These are phyloP conservation scores for Neofusicoccum ribis DNA, from an alignment of 2,329 filamentous ascomycete species.

Conservation along the genomic window DNA sequence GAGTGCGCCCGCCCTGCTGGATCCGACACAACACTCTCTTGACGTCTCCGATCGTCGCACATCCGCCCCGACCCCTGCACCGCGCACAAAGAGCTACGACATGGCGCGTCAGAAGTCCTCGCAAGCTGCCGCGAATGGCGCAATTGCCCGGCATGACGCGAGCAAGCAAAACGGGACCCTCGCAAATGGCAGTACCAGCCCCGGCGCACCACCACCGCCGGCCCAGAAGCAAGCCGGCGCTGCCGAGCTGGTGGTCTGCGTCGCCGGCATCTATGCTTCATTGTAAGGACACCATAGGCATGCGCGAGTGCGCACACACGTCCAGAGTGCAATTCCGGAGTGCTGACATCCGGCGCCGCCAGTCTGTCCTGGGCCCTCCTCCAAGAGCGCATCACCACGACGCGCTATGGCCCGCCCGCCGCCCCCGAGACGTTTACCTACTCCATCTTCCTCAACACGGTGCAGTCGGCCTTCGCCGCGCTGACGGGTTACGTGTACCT, in stretches of 20 bases:
- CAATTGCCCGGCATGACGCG: slow-evolving; percentile 25
- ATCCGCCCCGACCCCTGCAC: background rate
- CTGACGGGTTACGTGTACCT: slow-evolving; percentile 82
- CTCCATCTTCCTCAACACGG: slow-evolving; percentile 92
- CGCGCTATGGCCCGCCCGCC: slow-evolving; percentile 67
- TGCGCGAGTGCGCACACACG: background rate
- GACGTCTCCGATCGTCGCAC: slow-evolving; percentile 7
- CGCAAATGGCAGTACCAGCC: slow-evolving; percentile 33
- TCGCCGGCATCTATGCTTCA: slow-evolving; percentile 93
- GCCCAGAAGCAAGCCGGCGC: slow-evolving; percentile 56
- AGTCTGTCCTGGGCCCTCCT: slow-evolving; percentile 93
- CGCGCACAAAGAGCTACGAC: background rate
- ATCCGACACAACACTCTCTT: background rate
- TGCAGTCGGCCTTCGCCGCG: slow-evolving; percentile 88
- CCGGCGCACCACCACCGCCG: slow-evolving; percentile 30
- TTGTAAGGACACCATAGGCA: slow-evolving; percentile 61
- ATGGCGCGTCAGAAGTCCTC: slow-evolving; percentile 35
- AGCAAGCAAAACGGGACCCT: slow-evolving; percentile 25
- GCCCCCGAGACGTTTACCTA: slow-evolving; percentile 79
- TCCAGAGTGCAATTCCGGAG: background rate
- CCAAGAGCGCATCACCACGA: slow-evolving; percentile 96
- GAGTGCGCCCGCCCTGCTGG: background rate
- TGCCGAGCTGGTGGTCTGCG: slow-evolving; percentile 77
- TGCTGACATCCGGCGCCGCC: background rate
- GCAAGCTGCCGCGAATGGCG: slow-evolving; percentile 28